Evolutionary conservation across 768 basidiomycete species (phyloP).

Genomic region (Lyophyllum semitale): DNA sequence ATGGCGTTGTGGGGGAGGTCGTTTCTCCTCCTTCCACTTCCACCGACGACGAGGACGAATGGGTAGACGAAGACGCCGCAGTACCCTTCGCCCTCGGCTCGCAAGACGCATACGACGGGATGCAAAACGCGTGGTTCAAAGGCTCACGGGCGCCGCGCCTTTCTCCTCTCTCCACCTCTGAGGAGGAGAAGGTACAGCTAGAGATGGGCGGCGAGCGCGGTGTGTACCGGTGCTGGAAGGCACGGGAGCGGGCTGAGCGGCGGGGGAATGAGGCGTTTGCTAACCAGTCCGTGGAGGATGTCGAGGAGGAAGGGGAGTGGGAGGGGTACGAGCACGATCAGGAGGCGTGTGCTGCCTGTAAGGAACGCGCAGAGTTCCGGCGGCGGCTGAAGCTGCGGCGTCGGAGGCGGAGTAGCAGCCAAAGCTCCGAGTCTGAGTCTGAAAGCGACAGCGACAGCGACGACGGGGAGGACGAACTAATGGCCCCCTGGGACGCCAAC

Average conservation of each 20-base stretch:
- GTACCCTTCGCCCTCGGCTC: neutral
- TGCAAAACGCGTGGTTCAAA: constrained; percentile 14
- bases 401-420: too few relatives aligned
- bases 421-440: too few relatives aligned
- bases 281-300: neutral
- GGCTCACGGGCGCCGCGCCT: neutral
- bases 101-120: constrained; percentile 3
- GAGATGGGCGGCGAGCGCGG: neutral
- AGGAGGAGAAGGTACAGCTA: neutral
- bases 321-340: constrained; percentile 6
- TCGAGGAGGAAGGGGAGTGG: too few relatives aligned
- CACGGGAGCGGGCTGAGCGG: neutral
- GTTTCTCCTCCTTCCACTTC: neutral
- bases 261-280: neutral
- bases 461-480: neutral
- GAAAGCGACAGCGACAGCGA: neutral
- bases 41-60: neutral
- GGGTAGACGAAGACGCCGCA: too few relatives aligned
- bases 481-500: neutral
- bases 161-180: too few relatives aligned
- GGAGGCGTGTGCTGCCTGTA: neutral
- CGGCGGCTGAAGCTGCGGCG: neutral
- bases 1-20: constrained; percentile 27
- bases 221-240: constrained; percentile 2
- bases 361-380: neutral